Evolutionary conservation across 441 rosid genomes (phyloP), one percentile per base, ranked within the genome.

Genomic region (Arabidopsis hybrid): DNA sequence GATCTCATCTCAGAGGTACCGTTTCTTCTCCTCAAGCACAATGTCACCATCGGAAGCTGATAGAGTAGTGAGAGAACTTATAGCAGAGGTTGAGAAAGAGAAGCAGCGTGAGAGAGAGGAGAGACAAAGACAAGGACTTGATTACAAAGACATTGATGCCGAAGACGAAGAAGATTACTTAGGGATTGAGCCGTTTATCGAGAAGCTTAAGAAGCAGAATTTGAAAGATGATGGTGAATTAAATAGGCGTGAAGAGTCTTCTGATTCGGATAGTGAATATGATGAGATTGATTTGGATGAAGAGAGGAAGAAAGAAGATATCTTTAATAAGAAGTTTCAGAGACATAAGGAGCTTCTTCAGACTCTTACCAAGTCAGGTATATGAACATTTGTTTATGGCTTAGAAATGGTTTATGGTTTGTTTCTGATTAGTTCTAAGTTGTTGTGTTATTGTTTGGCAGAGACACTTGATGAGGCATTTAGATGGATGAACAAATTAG

Each of bases 91-190:
- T 1, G 83, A 85, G 80, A 82, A 58, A 29, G 89, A 86, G 31
- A 84, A 71, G 78, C 80, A 75, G 76, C 78, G 83, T 21, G 92
- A 87, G 67, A 81, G 89, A 63, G 86, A 84, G n/a, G 84, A 80
- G 3, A 77, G 87, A 77, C 84, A 63, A 74, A 82, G 85, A 56
- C 84, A 81, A 34, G 99, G 99, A 35, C 79, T 89, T 9, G 91
- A 85, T 59, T 88, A 82, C 35, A 85, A 84, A 71, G 97, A 90
- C 73, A 85, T 92, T 40, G 99, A 89, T 76, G 77, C 72, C 35
- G 97, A 92, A 78, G 97, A 89, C 39, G 84, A 92, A 29, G 97
- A 90, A 77, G 99, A 94, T 42, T 92, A 84, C 79, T 61, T 90
- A 79, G 94, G 92, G 3, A 88, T 94, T 29, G 82, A 83, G 53